Percentiles rank a stretch among this genome's conserved stretches.
Evolutionary conservation across 208 protist genomes (phyloP).

Genomic region (Borovskyia barvae): DNA sequence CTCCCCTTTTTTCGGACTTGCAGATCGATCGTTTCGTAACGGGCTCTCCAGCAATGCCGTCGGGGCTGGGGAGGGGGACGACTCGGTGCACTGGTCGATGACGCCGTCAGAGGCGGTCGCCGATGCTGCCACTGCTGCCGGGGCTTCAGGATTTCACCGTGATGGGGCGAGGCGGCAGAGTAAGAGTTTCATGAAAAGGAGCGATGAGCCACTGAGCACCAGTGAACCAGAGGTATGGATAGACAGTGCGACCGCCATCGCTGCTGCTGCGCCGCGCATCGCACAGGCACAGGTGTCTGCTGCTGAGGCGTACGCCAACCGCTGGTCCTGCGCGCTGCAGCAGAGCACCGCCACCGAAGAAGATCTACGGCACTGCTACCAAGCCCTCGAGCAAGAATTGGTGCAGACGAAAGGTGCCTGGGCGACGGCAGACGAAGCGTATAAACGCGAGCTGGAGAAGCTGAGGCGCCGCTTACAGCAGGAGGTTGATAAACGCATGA

Average conservation of each 20-base stretch:
- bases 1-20: no score
- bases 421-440: conserved; percentile 9
- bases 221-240: no score
- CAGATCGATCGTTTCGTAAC: no score
- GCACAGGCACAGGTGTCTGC: conserved; percentile 7
- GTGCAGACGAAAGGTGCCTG: neutral
- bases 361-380: conserved; percentile 12
- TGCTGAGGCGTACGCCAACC: neutral
- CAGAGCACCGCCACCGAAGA: conserved; percentile 6
- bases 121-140: neutral
- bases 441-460: conserved; percentile 21
- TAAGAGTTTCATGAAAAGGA: no score
- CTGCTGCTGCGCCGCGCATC: conserved; percentile 16
- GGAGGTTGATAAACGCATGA: conserved; percentile 16
- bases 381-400: conserved; percentile 20
- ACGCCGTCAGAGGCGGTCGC: neutral
- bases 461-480: conserved; percentile 29
- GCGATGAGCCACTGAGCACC: no score
- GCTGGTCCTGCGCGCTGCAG: conserved; percentile 8
- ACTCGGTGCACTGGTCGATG: conserved; percentile 1
- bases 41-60: no score
- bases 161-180: no score
- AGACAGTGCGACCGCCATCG: conserved; percentile 8
- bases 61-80: no score
- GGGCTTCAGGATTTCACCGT: no score